These are phyloP conservation scores for Selaginella tamariscina DNA, from an alignment of 75 land plant genomes.

Conservation along the genomic window DNA sequence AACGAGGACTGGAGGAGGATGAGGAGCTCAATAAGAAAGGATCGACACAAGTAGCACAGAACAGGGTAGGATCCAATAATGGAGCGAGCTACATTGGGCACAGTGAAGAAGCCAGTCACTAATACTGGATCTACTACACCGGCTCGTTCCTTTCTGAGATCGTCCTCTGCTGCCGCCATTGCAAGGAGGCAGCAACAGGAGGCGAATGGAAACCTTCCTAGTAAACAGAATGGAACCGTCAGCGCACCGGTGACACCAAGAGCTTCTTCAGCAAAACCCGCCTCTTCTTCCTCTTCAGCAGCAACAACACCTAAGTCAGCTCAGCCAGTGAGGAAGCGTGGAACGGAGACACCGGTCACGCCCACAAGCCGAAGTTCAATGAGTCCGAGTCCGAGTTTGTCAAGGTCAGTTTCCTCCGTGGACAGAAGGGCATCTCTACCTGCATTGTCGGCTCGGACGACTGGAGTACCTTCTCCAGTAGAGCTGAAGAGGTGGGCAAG, in stretches of 20 bases:
- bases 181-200: conserved; percentile 15
- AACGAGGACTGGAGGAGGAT: neutral
- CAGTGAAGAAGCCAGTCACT: neutral
- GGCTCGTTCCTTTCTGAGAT: conserved; percentile 14
- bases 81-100: neutral
- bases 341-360: neutral
- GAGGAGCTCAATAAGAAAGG: neutral
- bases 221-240: neutral
- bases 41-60: neutral
- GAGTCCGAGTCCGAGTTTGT: neutral
- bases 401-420: neutral
- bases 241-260: conserved; percentile 4
- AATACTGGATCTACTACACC: neutral
- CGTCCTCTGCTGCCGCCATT: conserved; percentile 18
- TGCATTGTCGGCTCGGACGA: neutral
- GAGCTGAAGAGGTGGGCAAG: conserved; percentile 14
- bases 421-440: neutral
- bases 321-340: conserved; percentile 13
- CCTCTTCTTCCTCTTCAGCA: neutral
- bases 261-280: neutral
- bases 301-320: conserved; percentile 4
- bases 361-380: neutral
- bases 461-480: conserved; percentile 4
- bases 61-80: neutral
- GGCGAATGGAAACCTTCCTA: neutral